Evolutionary conservation across 108 stramenopile genomes (phyloP).

Genomic region (Fistulifera pelliculosa): DNA sequence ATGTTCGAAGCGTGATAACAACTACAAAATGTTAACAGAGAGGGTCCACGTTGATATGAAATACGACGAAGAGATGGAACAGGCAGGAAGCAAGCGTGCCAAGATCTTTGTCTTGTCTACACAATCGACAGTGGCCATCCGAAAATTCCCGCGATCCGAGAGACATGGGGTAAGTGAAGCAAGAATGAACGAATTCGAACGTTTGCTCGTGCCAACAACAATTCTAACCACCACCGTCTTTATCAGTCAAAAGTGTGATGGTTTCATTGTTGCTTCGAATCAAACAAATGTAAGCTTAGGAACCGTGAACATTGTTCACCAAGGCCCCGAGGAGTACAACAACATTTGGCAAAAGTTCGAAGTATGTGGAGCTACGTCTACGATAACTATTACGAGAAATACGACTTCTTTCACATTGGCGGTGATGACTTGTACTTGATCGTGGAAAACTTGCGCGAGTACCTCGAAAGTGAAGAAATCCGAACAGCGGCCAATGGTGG

Average conservation of each 20-base stretch:
- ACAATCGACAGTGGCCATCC: conserved; percentile 64
- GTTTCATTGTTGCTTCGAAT: conserved; percentile 90
- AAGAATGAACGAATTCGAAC: conserved; percentile 1
- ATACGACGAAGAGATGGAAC: conserved; percentile 40
- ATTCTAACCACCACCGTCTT: background rate
- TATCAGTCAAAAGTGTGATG: conserved; percentile 85
- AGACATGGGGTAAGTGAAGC: conserved; percentile 62
- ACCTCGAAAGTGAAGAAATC: conserved; percentile 79
- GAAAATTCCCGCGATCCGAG: conserved; percentile 53
- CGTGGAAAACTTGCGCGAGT: conserved; percentile 86
- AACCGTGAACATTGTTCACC: conserved; percentile 85
- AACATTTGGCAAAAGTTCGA: conserved; percentile 99
- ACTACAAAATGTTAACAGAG: conserved; percentile 63
- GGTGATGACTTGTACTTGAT: conserved; percentile 91
- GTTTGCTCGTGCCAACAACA: background rate
- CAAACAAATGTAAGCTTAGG: conserved; percentile 62
- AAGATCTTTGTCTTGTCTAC: conserved; percentile 83
- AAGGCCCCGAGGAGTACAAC: conserved; percentile 90
- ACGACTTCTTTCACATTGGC: conserved; percentile 66
- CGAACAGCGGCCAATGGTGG: conserved; percentile 77
- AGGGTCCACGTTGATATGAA: conserved; percentile 66
- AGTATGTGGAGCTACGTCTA: conserved; percentile 93
- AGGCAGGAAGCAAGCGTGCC: conserved; percentile 44
- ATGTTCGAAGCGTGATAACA: conserved; percentile 41
- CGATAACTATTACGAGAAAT: conserved; percentile 77